Evolutionary conservation across 495 filamentous ascomycete species (phyloP), one percentile per base, ranked within the genome.

Genomic region (Xylaria castorea): DNA sequence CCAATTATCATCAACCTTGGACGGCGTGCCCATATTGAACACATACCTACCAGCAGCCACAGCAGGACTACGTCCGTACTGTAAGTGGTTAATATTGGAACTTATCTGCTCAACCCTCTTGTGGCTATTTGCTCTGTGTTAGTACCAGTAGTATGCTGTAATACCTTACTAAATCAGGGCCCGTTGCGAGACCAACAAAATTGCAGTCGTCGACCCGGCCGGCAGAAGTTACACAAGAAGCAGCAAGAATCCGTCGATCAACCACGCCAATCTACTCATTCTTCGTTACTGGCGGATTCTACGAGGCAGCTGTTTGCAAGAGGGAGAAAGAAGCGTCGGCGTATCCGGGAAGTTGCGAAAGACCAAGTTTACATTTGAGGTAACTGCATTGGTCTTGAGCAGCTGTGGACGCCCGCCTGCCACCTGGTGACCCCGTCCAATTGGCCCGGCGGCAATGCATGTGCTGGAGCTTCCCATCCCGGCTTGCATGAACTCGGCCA

Each of bases 401-500:
- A 48, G 1, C 38, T 61, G 55, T 34, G 18, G 63, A 51, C 70
- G 46, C n/a, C 30, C 38, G 70, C 1, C 38, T 4, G 38, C 61
- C 61, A 71, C 11, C 50, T 71, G 70, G 61, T 50, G n/a, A 14
- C 51, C 34, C 34, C 42, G 53, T 20, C 67, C 27, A 20, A 60
- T 60, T 58, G 38, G 66, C 18, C 14, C 55, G 27, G 66, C 66
- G 60, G 70, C 36, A 34, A 72, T 72, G 70, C 62, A 53, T 40
- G 42, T 25, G 38, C 61, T 60, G 46, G 50, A 61, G 51, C 20
- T 25, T 25, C 61, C 40, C 57, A 48, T 70, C 70, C 70, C 70
- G n/a, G 61, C 62, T 57, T 72, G 70, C 46, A 66, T 65, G 62
- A 66, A 66, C 42, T 72, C 53, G 40, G 42, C 70, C 70, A 72